Conservation (phyloP, 192 early-diverging fungal species). For the Haplosporangium gracile region DNA sequence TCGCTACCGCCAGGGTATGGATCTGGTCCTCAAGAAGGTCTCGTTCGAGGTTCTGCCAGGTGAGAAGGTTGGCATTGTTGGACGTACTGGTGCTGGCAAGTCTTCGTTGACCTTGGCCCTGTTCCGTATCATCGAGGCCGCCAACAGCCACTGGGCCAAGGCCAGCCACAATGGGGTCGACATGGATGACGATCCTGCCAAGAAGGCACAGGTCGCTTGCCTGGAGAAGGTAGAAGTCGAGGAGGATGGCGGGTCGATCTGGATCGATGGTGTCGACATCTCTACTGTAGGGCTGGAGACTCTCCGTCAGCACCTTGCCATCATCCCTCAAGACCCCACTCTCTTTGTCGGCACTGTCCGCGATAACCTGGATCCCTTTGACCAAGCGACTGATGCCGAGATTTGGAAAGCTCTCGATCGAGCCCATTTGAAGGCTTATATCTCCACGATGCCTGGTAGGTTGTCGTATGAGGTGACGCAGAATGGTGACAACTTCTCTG, state of each 20-base stretch:
- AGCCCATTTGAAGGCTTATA: conserved; percentile 58
- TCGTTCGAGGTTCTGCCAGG: conserved; percentile 10
- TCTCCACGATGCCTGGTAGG: conserved; percentile 55
- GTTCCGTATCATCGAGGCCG: conserved; percentile 58
- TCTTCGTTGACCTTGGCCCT: conserved; percentile 41
- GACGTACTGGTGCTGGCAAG: conserved; percentile 54
- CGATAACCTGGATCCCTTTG: conserved; percentile 70
- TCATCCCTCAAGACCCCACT: conserved; percentile 80
- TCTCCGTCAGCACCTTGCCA: conserved; percentile 69
- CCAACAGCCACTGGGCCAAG: conserved; percentile 24
- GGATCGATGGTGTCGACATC: conserved; percentile 72
- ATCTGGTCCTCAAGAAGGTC: conserved; percentile 73
- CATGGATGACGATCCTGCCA: neutral
- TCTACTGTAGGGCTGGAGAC: conserved; percentile 61
- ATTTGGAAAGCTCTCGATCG: conserved; percentile 68
- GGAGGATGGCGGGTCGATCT: conserved; percentile 59
- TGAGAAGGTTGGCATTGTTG: conserved; percentile 26
- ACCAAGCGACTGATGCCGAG: conserved; percentile 57
- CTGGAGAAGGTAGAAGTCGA: conserved; percentile 56
- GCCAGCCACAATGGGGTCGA: neutral
- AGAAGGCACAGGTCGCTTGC: neutral
- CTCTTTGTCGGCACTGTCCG: conserved; percentile 69
- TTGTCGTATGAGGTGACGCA: conserved; percentile 23
- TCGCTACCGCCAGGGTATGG: conserved; percentile 83
- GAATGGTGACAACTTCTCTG: conserved; percentile 34